Base-by-base conservation (phyloP, 31 red algal genomes). In the Porphyra umbilicalis region DNA sequence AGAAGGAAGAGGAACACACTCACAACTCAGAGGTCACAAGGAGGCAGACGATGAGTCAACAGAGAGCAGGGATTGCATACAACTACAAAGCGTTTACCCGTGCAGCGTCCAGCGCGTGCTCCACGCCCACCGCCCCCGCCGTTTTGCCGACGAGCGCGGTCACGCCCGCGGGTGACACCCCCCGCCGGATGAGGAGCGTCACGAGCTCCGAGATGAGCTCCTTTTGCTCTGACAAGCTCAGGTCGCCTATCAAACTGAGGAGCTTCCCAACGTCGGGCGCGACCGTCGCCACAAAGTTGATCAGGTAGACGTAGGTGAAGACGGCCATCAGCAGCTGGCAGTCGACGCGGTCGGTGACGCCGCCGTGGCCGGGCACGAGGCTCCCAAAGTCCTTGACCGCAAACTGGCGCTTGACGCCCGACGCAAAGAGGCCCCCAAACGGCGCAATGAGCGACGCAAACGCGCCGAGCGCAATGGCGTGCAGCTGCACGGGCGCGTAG, bases 361-460 rank as follows among this genome's bases (percentile, higher is more conserved):
- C 97, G 38, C 97, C 97, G 77, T 99, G 97, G 33, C 97, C 97
- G 4, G 97, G 97, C 9, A 99, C 87, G 10, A 99, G 36, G 32
- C 46, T 79, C 9, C 89, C 97, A 90, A 99, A 99, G 79, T 99
- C 97, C 75, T 99, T 99, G 34, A 99, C 80, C 9, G 84, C 84
- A 75, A 99, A 99, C 25, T 94, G 94, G 34, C 97, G 90, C 84
- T 99, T 99, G n/a, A 93, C 91, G 57, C 97, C 97, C 15, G 93
- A 96, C 30, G 97, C 97, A 34, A 99, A 96, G 82, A 99, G 96
- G 34, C 97, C 97, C 42, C 97, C 97, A 81, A 99, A 99, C 75
- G 97, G 97, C 16, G 90, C 97, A 78, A 99, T 88, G 0, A 87
- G 39, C 10, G 91, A 86, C 32, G 97, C 94, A 86, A 99, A 99